A percentile compares a stretch with the other conserved stretches of the same genome.
phyloP scores from a whole-genome alignment of 2,329 filamentous ascomycete genomes.

The Penicillium psychrosexuale region DNA sequence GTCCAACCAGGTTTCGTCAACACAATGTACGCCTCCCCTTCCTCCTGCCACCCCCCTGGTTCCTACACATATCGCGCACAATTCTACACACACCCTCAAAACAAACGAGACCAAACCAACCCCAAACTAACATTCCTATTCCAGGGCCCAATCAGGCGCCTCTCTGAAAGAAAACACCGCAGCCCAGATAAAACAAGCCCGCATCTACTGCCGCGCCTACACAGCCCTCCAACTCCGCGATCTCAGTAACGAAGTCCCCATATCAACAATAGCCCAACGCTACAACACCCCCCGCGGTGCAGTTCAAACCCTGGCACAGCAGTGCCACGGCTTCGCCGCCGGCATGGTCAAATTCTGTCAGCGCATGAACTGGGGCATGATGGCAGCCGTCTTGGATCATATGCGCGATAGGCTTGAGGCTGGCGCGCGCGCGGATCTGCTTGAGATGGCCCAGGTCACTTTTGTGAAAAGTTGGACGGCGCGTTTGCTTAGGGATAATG shows the following conservation, averaged over 20 bases:
- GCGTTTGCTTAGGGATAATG: slow-evolving; percentile 71
- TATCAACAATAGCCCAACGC: slow-evolving; percentile 66
- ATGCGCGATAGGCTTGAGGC: slow-evolving; percentile 71
- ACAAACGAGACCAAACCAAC: background rate
- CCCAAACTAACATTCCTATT: slow-evolving; percentile 1
- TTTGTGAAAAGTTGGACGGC: slow-evolving; percentile 77
- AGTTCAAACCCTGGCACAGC: slow-evolving; percentile 70
- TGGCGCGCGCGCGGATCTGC: slow-evolving; percentile 66
- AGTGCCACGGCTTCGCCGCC: slow-evolving; percentile 73
- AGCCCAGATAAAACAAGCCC: slow-evolving; percentile 58
- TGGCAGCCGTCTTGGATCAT: slow-evolving; percentile 70
- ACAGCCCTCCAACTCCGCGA: slow-evolving; percentile 74
- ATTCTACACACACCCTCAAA: too few species aligned
- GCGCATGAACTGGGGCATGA: slow-evolving; percentile 71
- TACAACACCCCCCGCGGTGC: slow-evolving; percentile 68
- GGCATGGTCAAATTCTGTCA: slow-evolving; percentile 78
- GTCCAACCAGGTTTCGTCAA: slow-evolving; percentile 66
- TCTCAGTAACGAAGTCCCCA: slow-evolving; percentile 71
- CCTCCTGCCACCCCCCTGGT: background rate
- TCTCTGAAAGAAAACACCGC: slow-evolving; percentile 60
- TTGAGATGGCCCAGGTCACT: slow-evolving; percentile 68
- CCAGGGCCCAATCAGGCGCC: slow-evolving; percentile 63
- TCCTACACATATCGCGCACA: background rate
- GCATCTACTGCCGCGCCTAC: slow-evolving; percentile 70
- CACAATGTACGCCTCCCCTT: slow-evolving; percentile 51